phyloP scores from a whole-genome alignment of 139 green algal species.

The Chlorella sp. region DNA sequence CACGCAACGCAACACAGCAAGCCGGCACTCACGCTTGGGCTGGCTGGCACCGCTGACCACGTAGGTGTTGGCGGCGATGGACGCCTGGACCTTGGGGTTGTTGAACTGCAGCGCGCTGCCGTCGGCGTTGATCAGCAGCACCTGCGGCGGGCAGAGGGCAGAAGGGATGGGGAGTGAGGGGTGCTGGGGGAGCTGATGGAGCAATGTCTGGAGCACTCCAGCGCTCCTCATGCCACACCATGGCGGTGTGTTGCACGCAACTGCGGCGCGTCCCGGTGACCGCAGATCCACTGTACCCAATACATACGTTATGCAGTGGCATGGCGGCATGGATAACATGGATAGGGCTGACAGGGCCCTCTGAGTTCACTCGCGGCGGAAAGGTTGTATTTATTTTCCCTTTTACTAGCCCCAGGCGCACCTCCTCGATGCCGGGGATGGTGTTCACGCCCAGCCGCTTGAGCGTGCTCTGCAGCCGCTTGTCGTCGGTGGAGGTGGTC shows the following conservation, averaged over 20 bases:
- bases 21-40: slow-evolving; percentile 73
- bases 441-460: slow-evolving; percentile 99
- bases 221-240: too few relatives aligned
- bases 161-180: background rate
- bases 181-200: too few relatives aligned
- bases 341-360: too few relatives aligned
- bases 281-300: too few relatives aligned
- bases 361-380: too few relatives aligned
- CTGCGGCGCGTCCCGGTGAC: too few relatives aligned
- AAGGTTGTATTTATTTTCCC: too few relatives aligned
- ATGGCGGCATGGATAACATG: too few relatives aligned
- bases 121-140: slow-evolving; percentile 94
- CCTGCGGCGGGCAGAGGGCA: slow-evolving; percentile 43
- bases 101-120: slow-evolving; percentile 94
- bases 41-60: slow-evolving; percentile 93
- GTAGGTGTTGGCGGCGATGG: slow-evolving; percentile 98
- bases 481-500: slow-evolving; percentile 95
- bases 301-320: too few relatives aligned
- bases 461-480: slow-evolving; percentile 94
- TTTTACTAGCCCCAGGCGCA: slow-evolving; percentile 52
- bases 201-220: too few relatives aligned
- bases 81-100: slow-evolving; percentile 99
- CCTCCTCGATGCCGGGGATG: slow-evolving; percentile 99
- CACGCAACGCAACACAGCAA: background rate
- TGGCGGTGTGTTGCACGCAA: too few relatives aligned